Percentiles rank a stretch among this genome's conserved stretches.
phyloP scores from a whole-genome alignment of 1,139 yeast genomes.

The Geotrichum carabidarum region DNA sequence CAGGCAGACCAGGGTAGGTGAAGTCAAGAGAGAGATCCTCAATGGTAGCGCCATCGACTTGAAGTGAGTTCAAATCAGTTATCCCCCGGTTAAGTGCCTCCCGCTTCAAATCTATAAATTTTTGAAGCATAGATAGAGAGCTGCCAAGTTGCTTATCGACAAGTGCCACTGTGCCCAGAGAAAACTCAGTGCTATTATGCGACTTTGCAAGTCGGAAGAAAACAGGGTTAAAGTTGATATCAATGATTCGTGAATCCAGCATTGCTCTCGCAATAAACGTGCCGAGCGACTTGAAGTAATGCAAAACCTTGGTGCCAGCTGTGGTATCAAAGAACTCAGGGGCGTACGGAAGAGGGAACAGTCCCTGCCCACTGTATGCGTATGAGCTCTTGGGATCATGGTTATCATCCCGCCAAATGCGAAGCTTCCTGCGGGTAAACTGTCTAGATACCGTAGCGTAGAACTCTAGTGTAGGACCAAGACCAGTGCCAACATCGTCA shows the following conservation, averaged over 20 bases:
- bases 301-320: conserved; percentile 44
- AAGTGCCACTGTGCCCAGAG: conserved; percentile 41
- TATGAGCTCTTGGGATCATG: conserved; percentile 39
- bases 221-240: conserved; percentile 66
- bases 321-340: conserved; percentile 15
- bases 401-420: conserved; percentile 64
- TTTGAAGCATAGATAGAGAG: conserved; percentile 52
- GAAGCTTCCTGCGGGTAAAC: conserved; percentile 53
- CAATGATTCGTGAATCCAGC: conserved; percentile 80
- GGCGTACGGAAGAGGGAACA: conserved; percentile 68
- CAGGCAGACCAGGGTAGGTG: conserved; percentile 72
- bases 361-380: conserved; percentile 47
- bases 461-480: conserved; percentile 94
- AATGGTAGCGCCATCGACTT: conserved; percentile 44
- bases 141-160: conserved; percentile 60
- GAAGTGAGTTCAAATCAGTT: conserved; percentile 29
- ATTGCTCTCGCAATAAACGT: conserved; percentile 81
- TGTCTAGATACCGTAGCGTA: conserved; percentile 77
- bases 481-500: conserved; percentile 93
- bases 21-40: conserved; percentile 58
- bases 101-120: conserved; percentile 37
- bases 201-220: conserved; percentile 47
- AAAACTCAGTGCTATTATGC: conserved; percentile 11
- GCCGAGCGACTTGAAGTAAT: conserved; percentile 65
- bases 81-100: conserved; percentile 22